phyloP scores from a whole-genome alignment of 1,284 basidiomycete species.

The Cryptococcus depauperatus region DNA sequence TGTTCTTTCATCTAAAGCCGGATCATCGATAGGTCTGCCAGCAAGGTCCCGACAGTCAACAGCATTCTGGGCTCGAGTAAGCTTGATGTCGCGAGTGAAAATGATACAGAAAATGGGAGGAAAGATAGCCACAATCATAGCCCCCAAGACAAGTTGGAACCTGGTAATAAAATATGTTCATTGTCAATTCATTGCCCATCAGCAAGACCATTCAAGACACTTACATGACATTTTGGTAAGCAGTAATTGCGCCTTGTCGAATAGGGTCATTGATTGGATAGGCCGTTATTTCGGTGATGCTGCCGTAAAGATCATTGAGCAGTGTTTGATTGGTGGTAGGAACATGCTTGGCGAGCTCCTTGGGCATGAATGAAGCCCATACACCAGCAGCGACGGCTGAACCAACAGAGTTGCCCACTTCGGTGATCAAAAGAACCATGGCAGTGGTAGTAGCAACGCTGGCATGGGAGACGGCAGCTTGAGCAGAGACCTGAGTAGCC shows the following conservation, averaged over 20 bases:
- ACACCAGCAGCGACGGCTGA: conserved; percentile 44
- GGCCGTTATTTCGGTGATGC: conserved; percentile 49
- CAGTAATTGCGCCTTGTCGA: conserved; percentile 53
- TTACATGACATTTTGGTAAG: conserved; percentile 42
- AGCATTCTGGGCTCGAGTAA: conserved; percentile 48
- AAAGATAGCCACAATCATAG: conserved; percentile 39
- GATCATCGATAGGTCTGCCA: conserved; percentile 21
- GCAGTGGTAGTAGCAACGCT: conserved; percentile 78
- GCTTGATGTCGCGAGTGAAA: conserved; percentile 41
- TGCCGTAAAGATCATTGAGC: conserved; percentile 49
- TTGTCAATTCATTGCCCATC: neutral
- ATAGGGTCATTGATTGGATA: conserved; percentile 49
- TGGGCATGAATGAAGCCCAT: conserved; percentile 47
- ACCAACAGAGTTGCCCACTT: conserved; percentile 51
- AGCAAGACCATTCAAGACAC: conserved; percentile 5
- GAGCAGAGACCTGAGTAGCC: conserved; percentile 63
- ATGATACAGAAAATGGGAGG: conserved; percentile 31
- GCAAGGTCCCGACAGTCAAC: conserved; percentile 38
- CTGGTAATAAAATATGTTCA: conserved; percentile 2
- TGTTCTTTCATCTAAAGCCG: neutral
- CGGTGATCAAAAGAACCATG: conserved; percentile 59
- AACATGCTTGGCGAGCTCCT: conserved; percentile 52
- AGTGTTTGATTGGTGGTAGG: conserved; percentile 41
- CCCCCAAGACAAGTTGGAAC: conserved; percentile 35
- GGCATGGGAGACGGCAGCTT: conserved; percentile 64